A percentile compares a stretch with the other conserved stretches of the same genome.
Conservation (phyloP, 306 rosid genomes). For the Rosa lucieae region DNA sequence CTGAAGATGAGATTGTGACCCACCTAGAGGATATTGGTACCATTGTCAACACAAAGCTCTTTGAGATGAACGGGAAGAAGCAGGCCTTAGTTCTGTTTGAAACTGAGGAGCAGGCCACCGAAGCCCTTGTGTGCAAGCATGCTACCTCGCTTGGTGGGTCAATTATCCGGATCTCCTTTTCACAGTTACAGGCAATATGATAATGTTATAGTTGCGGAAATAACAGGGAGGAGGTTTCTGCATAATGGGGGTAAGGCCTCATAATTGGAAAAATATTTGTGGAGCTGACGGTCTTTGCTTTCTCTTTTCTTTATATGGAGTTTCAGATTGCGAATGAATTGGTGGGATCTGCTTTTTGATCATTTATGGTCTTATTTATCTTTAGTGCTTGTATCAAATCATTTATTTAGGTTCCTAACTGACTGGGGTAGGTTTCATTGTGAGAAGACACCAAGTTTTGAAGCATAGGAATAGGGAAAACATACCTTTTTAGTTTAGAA, state of each 20-base stretch:
- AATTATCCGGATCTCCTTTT: constrained; percentile 83
- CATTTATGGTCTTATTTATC: constrained; percentile 33
- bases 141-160: constrained; percentile 81
- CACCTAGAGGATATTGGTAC: constrained; percentile 80
- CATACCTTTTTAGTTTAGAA: constrained; percentile 10
- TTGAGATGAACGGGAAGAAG: constrained; percentile 98
- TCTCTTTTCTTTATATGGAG: constrained; percentile 52
- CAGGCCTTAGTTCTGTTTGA: constrained; percentile 90
- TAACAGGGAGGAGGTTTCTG: constrained; percentile 39
- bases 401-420: constrained; percentile 40
- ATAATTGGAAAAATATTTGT: constrained; percentile 45
- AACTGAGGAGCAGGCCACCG: constrained; percentile 93
- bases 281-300: constrained; percentile 47
- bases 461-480: constrained; percentile 40
- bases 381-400: constrained; percentile 43
- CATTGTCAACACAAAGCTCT: constrained; percentile 75
- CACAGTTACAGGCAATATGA: constrained; percentile 82
- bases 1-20: constrained; percentile 78
- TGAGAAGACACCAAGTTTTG: constrained; percentile 35
- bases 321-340: constrained; percentile 49
- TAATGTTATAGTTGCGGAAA: constrained; percentile 24
- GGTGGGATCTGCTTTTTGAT: constrained; percentile 36
- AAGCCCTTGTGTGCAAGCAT: constrained; percentile 96
- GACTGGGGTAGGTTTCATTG: constrained; percentile 38
- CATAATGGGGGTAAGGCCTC: constrained; percentile 49